phyloP scores from a whole-genome alignment of 441 rosid genomes.

The Adansonia rubrostipa region DNA sequence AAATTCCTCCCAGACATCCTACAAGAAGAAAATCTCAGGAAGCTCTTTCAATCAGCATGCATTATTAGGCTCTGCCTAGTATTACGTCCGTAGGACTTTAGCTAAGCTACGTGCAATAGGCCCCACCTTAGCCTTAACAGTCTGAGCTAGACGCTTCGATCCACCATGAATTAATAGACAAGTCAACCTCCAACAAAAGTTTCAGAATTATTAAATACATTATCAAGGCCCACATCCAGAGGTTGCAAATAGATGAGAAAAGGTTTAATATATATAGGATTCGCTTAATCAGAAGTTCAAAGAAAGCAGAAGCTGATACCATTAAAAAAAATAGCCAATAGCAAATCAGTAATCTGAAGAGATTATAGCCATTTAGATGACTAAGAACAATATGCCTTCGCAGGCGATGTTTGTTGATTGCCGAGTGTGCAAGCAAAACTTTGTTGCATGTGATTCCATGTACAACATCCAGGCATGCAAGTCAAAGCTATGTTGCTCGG shows the following conservation, averaged over 20 bases:
- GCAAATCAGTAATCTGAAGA: neutral
- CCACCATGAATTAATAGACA: neutral
- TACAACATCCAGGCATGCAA: neutral
- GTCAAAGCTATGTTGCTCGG: neutral
- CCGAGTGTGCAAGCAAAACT: neutral
- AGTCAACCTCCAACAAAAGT: slow-evolving; percentile 2
- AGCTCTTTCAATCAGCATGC: neutral
- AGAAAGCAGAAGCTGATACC: neutral
- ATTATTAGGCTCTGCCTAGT: no score
- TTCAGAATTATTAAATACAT: neutral
- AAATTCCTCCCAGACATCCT: slow-evolving; percentile 4
- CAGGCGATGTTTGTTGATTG: neutral
- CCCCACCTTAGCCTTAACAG: neutral
- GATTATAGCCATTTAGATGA: neutral
- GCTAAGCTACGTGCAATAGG: neutral
- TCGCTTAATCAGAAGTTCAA: neutral
- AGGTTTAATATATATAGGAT: neutral
- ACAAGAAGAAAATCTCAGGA: neutral
- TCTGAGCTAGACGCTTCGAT: neutral
- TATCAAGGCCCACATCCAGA: neutral
- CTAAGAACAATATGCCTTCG: neutral
- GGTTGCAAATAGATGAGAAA: neutral
- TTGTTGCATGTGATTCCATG: neutral
- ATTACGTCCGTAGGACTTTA: no score
- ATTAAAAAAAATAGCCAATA: neutral